A percentile compares a stretch with the other conserved stretches of the same genome.
These are phyloP conservation scores for Scleromitrula shiraiana DNA, from an alignment of 2,329 filamentous ascomycete species.

Conservation along the genomic window DNA sequence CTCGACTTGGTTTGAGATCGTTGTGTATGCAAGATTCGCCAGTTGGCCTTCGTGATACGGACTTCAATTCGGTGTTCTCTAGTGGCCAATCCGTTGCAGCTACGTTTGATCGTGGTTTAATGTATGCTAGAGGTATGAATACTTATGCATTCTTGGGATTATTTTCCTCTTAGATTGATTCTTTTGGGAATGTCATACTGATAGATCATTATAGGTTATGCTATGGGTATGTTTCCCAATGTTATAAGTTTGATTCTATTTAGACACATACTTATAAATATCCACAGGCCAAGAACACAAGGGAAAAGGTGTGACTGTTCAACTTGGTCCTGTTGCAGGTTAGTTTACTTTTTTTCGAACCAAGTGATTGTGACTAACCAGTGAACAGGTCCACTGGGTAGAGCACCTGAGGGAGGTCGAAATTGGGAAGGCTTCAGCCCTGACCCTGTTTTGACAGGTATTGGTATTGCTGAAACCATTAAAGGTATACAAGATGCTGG, in stretches of 20 bases:
- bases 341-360: too few relatives aligned
- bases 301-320: conserved; percentile 66
- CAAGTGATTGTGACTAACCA: too few relatives aligned
- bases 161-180: too few relatives aligned
- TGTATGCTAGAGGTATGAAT: conserved; percentile 44
- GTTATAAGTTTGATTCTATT: background rate
- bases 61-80: conserved; percentile 62
- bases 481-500: conserved; percentile 75
- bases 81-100: conserved; percentile 63
- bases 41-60: conserved; percentile 39
- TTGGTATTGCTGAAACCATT: conserved; percentile 64
- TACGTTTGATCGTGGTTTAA: conserved; percentile 59
- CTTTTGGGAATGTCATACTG: too few relatives aligned
- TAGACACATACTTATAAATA: background rate
- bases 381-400: conserved; percentile 62
- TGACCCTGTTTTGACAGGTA: conserved; percentile 63
- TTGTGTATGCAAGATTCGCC: conserved; percentile 30
- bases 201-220: too few relatives aligned
- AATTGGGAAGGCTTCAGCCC: conserved; percentile 63
- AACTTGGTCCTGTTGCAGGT: conserved; percentile 69
- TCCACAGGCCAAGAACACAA: conserved; percentile 47
- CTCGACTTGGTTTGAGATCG: conserved; percentile 28
- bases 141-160: too few relatives aligned
- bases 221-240: conserved; percentile 33
- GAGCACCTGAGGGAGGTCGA: conserved; percentile 59